These are phyloP conservation scores for Tritrichomonas musculus DNA, from an alignment of 208 protist species.

Conservation along the genomic window DNA sequence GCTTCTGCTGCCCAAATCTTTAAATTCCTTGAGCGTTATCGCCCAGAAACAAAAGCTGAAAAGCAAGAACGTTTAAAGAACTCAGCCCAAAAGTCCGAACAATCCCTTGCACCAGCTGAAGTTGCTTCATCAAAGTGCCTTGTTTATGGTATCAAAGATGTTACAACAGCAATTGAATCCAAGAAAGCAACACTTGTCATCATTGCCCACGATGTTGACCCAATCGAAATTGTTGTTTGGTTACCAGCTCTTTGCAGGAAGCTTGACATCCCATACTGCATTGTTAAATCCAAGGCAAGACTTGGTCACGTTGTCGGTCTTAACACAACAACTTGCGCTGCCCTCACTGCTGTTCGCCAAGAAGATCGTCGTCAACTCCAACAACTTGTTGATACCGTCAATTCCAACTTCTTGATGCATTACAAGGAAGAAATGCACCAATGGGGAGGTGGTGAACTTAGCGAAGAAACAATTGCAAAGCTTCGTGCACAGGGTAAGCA, in stretches of 20 bases:
- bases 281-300: slow-evolving; percentile 96
- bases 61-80: slow-evolving; percentile 82
- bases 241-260: slow-evolving; percentile 95
- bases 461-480: slow-evolving; percentile 9
- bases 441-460: slow-evolving; percentile 28
- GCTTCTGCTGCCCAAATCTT: slow-evolving; percentile 58
- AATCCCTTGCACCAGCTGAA: slow-evolving; percentile 53
- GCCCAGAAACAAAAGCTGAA: slow-evolving; percentile 63
- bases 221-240: slow-evolving; percentile 97
- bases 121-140: slow-evolving; percentile 76
- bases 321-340: slow-evolving; percentile 87
- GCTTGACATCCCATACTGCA: slow-evolving; percentile 96
- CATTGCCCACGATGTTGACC: slow-evolving; percentile 99
- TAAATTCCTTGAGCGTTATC: slow-evolving; percentile 74
- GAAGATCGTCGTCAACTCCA: slow-evolving; percentile 57
- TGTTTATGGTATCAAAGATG: slow-evolving; percentile 91
- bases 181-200: slow-evolving; percentile 97
- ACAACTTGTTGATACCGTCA: slow-evolving; percentile 30
- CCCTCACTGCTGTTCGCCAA: slow-evolving; percentile 80
- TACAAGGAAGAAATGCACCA: slow-evolving; percentile 35
- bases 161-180: slow-evolving; percentile 89
- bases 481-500: slow-evolving; percentile 14
- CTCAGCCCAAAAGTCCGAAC: slow-evolving; percentile 60
- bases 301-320: slow-evolving; percentile 87
- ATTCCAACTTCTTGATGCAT: not conserved